Conservation (phyloP, 2,329 filamentous ascomycete species). For the Passalora sequoiae region DNA sequence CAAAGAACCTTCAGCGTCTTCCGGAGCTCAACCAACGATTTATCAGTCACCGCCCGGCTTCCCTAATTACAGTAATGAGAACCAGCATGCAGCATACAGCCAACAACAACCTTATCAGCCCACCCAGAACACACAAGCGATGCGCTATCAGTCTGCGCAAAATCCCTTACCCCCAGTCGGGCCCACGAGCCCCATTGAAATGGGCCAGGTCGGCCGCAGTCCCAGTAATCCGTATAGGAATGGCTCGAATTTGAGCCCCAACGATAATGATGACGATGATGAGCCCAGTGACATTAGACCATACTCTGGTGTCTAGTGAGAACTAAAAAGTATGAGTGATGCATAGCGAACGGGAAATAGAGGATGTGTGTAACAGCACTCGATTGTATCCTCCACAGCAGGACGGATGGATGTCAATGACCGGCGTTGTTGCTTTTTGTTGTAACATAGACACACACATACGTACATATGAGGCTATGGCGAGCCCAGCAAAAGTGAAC, state of each 20-base stretch:
- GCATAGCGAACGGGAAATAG: neutral
- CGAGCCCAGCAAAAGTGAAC: no score
- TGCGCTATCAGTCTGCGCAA: constrained; percentile 15
- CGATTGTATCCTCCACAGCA: neutral
- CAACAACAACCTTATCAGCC: constrained; percentile 12
- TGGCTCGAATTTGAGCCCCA: neutral
- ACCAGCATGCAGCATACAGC: constrained; percentile 7
- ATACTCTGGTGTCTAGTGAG: constrained; percentile 19
- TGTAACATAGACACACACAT: no score
- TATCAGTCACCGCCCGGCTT: neutral
- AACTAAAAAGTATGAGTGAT: neutral
- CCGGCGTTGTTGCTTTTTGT: no score
- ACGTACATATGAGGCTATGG: no score
- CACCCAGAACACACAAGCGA: constrained; percentile 7
- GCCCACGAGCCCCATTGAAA: constrained; percentile 14
- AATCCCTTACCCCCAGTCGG: constrained; percentile 9
- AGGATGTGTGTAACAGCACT: constrained; percentile 1
- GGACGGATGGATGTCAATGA: no score
- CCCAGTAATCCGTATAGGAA: constrained; percentile 25
- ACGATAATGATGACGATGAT: constrained; percentile 19
- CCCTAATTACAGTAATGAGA: constrained; percentile 5
- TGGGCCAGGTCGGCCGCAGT: constrained; percentile 22
- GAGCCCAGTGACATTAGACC: constrained; percentile 17
- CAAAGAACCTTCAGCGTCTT: constrained; percentile 20
- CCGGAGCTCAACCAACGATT: neutral